Base-by-base conservation (phyloP, 1,139 yeast genomes). In the Sugiyamaella grinbergsii region DNA sequence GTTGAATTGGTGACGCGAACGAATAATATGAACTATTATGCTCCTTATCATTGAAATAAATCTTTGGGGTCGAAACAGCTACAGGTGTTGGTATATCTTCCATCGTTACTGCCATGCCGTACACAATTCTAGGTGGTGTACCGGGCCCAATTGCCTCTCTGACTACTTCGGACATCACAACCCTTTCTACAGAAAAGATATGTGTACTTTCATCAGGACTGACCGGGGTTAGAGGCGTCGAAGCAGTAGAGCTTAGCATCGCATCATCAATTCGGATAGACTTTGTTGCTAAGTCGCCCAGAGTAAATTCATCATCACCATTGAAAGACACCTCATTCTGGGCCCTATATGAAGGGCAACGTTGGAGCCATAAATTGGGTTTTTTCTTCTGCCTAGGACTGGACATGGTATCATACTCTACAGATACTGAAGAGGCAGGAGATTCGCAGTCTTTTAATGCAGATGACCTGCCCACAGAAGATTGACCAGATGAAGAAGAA, bases 71-170 rank as follows among this genome's bases (percentile, higher is more conserved):
- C 7, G 42, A 34, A 5, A 26, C 26, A 2, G 41, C 40, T 23
- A 24, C 16, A 2, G 47, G 47, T 4, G 32, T 24, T n/a, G 28
- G 19, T 16, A 4, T 13, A n/a, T 23, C 37, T 1, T 34, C 42
- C 6, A 42, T 41, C 5, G 51, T 47, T n/a, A 47, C 8, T 7
- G 51, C 51, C 23, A 34, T 23, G 7, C 51, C 51, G 20, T 33
- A 47, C 10, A 47, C 36, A 7, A 47, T 8, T 5, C 24, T 42
- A 24, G 29, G n/a, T 13, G 45, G 39, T 11, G 39, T 28, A 13
- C 18, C 28, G 8, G 40, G 33, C 13, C 19, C 24, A 16, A 42
- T 18, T 18, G 36, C 20, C 7, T 20, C 28, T 22, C 23, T 29
- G 4, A 22, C 18, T 16, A 42, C 32, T n/a, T 26, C 46, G 5